Base-by-base conservation (phyloP, 176 grass and related monocot genomes). In the Musa beccarii region DNA sequence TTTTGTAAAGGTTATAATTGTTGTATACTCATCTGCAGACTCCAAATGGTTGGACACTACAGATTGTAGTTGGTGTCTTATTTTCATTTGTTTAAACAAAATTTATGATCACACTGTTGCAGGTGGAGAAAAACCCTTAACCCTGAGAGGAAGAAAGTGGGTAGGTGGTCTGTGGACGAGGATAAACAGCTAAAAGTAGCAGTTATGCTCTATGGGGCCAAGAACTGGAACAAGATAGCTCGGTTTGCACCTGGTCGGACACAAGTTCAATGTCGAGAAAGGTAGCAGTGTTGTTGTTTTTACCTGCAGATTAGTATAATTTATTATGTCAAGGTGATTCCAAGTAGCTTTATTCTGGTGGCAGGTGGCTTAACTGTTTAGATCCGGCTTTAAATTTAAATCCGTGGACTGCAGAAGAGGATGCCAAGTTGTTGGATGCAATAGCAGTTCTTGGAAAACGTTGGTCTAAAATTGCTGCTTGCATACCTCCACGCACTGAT, bases 321-420 rank as follows among this genome's bases (percentile, higher is more conserved):
- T 51, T 21, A 21, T 12, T 51, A 14, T 11, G 16, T 22, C 9
- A 19, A 49, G 29, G 25, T 52, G 49, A 64, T 43, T 23, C 61
- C 50, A 65, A 64, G 34, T 75, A 15, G 68, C 79, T 71, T 43
- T 43, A 83, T 53, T 84, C 19, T 61, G 78, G 69, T 77, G 79
- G 71, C 75, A 98, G 94, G 82, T 98, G 94, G 94, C 51, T 73
- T 59, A 93, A 93, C 82, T 89, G 92, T 86, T 90, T 98, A 69
- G 80, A 93, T 85, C 94, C 90, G 76, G 56, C 86, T 77, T 78
- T 98, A 71, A 79, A 93, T 69, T 86, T 85, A 57, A 57, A 81
- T 26, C 59, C 84, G 55, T 98, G 94, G 94, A 80, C 49, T n/a
- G 83, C 76, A 70, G 94, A 98, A 81, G 94, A 98, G 62, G 88